Percentiles rank a stretch among this genome's conserved stretches.
phyloP scores from a whole-genome alignment of 208 protist species.

The Crithidia mellificae region DNA sequence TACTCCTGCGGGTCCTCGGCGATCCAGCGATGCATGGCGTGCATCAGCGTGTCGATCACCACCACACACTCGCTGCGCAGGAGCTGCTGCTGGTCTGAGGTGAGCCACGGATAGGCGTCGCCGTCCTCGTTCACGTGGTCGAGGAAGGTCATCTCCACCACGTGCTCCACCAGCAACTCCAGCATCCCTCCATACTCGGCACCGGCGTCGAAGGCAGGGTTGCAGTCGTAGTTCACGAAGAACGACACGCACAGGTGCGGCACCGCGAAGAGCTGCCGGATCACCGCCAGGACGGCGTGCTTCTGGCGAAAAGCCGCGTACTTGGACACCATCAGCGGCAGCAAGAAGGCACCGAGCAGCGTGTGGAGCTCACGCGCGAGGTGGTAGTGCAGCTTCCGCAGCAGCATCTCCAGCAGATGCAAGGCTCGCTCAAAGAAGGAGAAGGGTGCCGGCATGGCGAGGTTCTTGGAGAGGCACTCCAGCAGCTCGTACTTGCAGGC shows the following conservation, averaged over 20 bases:
- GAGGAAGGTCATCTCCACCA: conserved; percentile 61
- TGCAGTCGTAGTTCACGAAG: conserved; percentile 90
- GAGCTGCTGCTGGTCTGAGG: conserved; percentile 76
- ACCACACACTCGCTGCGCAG: conserved; percentile 72
- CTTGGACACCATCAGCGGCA: conserved; percentile 61
- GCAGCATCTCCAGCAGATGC: conserved; percentile 52
- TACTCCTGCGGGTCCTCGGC: conserved; percentile 76
- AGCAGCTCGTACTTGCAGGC: conserved; percentile 71
- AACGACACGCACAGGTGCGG: conserved; percentile 76
- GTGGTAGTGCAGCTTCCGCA: conserved; percentile 77
- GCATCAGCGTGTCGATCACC: conserved; percentile 56
- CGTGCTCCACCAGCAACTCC: conserved; percentile 76
- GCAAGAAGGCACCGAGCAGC: conserved; percentile 60
- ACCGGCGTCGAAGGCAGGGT: conserved; percentile 72
- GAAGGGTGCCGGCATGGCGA: conserved; percentile 59
- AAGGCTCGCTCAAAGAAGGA: conserved; percentile 60
- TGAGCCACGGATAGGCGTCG: conserved; percentile 52
- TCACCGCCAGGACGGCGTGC: conserved; percentile 73
- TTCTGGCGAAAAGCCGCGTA: conserved; percentile 79
- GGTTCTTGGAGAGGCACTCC: conserved; percentile 49
- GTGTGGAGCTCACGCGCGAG: conserved; percentile 72
- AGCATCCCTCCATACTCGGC: conserved; percentile 74
- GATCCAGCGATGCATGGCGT: conserved; percentile 76
- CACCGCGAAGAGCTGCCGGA: conserved; percentile 59
- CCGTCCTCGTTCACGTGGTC: conserved; percentile 47